Conservation (phyloP, 2,329 filamentous ascomycete species). For the Trichoderma asperellum region DNA sequence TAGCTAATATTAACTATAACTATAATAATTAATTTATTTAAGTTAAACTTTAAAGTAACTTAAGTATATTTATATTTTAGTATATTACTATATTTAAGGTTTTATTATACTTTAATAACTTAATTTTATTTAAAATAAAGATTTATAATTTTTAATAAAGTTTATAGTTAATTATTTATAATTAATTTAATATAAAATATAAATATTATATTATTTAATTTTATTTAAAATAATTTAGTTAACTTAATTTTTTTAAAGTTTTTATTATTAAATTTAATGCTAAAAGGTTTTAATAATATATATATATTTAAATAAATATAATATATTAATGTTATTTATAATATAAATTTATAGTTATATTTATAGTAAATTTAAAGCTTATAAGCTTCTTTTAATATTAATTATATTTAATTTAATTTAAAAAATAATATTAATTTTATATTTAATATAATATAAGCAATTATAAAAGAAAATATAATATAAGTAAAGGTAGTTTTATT, state of each 20-base stretch:
- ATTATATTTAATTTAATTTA: neutral
- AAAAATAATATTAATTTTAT: neutral
- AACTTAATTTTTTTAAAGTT: too few relatives aligned
- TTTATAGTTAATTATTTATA: neutral
- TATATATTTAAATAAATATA: neutral
- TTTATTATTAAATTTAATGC: too few relatives aligned
- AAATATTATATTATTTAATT: neutral
- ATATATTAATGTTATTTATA: neutral
- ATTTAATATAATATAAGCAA: neutral
- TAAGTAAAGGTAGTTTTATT: too few relatives aligned
- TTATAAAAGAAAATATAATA: neutral
- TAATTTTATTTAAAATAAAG: too few relatives aligned
- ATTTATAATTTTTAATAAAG: too few relatives aligned
- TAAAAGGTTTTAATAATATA: too few relatives aligned
- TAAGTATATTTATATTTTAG: neutral
- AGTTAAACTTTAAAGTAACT: neutral
- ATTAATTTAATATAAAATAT: neutral
- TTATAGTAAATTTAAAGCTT: neutral
- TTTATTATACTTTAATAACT: too few relatives aligned
- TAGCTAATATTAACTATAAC: neutral
- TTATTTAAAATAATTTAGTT: too few relatives aligned
- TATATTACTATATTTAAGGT: neutral
- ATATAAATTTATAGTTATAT: neutral
- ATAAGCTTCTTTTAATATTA: neutral
- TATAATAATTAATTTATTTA: neutral